phyloP scores from a whole-genome alignment of 495 filamentous ascomycete genomes.

The Neurospora sublineolata region DNA sequence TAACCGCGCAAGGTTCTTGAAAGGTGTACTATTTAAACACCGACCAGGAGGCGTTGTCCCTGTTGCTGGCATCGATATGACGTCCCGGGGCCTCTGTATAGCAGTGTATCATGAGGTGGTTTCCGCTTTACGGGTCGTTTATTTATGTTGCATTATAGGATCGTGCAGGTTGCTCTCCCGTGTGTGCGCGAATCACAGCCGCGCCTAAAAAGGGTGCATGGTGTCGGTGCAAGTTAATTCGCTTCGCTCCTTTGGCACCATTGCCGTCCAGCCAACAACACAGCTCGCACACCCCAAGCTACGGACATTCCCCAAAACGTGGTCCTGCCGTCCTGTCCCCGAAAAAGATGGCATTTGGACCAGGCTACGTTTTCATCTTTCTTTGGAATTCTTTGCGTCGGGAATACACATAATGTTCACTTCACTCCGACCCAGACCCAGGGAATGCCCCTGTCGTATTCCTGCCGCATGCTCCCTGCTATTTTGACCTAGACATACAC shows the following conservation, averaged over 20 bases:
- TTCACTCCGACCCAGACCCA: background rate
- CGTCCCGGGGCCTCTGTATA: background rate
- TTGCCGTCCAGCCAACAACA: background rate
- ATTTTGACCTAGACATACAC: background rate
- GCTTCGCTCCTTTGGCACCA: background rate
- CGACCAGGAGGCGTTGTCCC: background rate
- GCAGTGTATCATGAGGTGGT: background rate
- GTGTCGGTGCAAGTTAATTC: background rate
- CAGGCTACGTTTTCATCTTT: background rate
- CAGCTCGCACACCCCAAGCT: background rate
- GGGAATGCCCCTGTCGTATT: background rate
- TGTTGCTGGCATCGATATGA: background rate
- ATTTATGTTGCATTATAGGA: background rate
- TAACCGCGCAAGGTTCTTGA: background rate
- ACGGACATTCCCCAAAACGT: conserved; percentile 24
- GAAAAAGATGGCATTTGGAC: background rate
- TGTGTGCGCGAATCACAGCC: background rate
- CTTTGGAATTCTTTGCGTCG: background rate
- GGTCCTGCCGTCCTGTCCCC: background rate
- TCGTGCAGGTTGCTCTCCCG: background rate
- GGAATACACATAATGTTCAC: background rate
- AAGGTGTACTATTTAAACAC: background rate
- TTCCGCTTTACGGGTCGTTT: background rate
- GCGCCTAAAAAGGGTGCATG: background rate
- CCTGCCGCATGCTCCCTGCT: background rate